Conservation (phyloP, 1,139 yeast genomes). For the Scheffersomyces lignicola region DNA sequence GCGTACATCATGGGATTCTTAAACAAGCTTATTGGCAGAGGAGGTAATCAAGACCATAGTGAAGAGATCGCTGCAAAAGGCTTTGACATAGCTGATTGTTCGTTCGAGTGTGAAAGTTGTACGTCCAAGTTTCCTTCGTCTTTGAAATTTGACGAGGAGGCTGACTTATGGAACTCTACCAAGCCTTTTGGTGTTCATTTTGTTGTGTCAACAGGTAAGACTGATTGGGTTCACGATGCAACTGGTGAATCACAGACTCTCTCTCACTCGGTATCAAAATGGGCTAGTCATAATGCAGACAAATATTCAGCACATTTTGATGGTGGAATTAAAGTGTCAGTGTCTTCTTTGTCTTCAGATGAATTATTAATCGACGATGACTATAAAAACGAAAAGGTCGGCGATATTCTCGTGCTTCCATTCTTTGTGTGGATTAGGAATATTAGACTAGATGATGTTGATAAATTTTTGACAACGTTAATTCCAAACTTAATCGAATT, state of each 20-base stretch:
- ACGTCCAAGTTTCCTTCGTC: constrained; percentile 55
- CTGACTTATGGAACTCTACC: constrained; percentile 69
- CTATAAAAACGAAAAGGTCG: constrained; percentile 40
- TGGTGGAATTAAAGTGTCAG: constrained; percentile 49
- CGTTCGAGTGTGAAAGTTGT: constrained; percentile 52
- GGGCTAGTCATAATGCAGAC: constrained; percentile 37
- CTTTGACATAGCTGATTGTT: constrained; percentile 45
- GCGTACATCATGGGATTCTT: constrained; percentile 10
- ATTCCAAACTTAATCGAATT: constrained; percentile 38
- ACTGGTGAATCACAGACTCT: constrained; percentile 53
- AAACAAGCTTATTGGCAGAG: constrained; percentile 7
- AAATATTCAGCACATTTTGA: constrained; percentile 17
- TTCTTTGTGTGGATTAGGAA: constrained; percentile 71
- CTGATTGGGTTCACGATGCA: constrained; percentile 85
- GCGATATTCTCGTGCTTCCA: constrained; percentile 71
- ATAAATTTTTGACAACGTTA: constrained; percentile 44
- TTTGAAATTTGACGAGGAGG: constrained; percentile 45
- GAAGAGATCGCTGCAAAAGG: constrained; percentile 32
- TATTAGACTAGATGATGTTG: constrained; percentile 46
- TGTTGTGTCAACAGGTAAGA: constrained; percentile 76
- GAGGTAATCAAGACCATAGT: constrained; percentile 6
- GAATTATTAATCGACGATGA: constrained; percentile 40
- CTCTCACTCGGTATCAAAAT: constrained; percentile 46
- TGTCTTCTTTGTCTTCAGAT: constrained; percentile 46
- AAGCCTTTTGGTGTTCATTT: constrained; percentile 69